These are phyloP conservation scores for Shiraia sp. DNA, from an alignment of 2,329 filamentous ascomycete species.

Conservation along the genomic window DNA sequence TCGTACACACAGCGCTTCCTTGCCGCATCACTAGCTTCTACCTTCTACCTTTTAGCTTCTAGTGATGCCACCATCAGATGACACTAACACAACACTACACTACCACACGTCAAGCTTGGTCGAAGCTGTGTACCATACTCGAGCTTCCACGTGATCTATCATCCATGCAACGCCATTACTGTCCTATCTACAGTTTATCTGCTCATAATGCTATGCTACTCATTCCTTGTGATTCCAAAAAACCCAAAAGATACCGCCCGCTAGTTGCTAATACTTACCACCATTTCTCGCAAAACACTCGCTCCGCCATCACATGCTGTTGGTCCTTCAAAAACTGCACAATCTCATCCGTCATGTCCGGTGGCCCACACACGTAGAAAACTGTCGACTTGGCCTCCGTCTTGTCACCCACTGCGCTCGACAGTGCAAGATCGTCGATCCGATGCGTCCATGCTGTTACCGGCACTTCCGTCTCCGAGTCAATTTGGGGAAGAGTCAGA, in stretches of 20 bases:
- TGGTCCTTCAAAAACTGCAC: conserved; percentile 46
- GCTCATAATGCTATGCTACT: too few relatives aligned
- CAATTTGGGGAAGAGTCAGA: conserved; percentile 33
- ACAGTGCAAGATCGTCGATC: conserved; percentile 44
- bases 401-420: conserved; percentile 43
- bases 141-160: too few relatives aligned
- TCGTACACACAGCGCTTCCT: conserved; percentile 24
- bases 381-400: conserved; percentile 44
- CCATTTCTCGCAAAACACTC: conserved; percentile 57
- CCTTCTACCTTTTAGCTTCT: too few relatives aligned
- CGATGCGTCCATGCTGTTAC: conserved; percentile 38
- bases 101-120: conserved; percentile 4
- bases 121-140: too few relatives aligned
- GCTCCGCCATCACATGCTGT: conserved; percentile 43
- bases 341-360: conserved; percentile 53
- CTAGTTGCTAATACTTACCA: too few relatives aligned
- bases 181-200: too few relatives aligned
- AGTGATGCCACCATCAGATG: too few relatives aligned
- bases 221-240: too few relatives aligned
- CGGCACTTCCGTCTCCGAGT: conserved; percentile 34
- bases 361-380: conserved; percentile 55
- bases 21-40: too few relatives aligned
- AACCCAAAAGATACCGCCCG: background rate
- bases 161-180: too few relatives aligned
- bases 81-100: conserved; percentile 1